Evolutionary conservation across 2,329 filamentous ascomycete species (phyloP), one percentile per base, ranked within the genome.

Genomic region (Bipolaris oryzae): DNA sequence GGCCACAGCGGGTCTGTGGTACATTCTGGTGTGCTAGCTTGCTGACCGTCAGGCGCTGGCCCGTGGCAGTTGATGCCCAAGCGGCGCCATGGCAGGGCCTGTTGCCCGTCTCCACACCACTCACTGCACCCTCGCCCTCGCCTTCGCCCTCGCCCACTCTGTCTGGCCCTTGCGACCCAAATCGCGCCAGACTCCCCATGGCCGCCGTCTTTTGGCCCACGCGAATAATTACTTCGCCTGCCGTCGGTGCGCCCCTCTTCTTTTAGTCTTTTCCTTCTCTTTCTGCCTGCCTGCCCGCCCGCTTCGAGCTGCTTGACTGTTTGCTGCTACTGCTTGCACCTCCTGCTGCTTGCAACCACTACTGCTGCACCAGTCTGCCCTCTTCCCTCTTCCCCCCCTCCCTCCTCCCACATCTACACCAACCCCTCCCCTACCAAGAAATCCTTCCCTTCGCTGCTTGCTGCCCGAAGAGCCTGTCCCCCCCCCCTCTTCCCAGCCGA

Each of bases 121-220:
- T 68, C 47, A 57, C 49, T 10, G 25, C 25, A 10, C 25, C 25
- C 25, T 28, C 25, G 25, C 25, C 25, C 7, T 10, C 7, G 25
- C 25, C 25, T 47, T 58, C 55, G 63, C 61, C 5, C 21, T 21
- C 21, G 21, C 21, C 21, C 21, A 3, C 21, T 5, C 21, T 23
- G 5, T 60, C 57, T 64, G 61, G 50, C 59, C 64, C 65, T 57
- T 67, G 67, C 60, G 65, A 68, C 68, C 66, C 65, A 69, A 70
- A 60, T 44, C 57, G 59, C 58, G 57, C 64, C 55, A 57, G 43
- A 45, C 63, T 62, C 62, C 62, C 61, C n/a, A 54, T 51, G 58
- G 50, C 20, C 46, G 18, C n/a, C 28, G 62, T 64, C 57, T 60
- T 65, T 60, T 61, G 57, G 60, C 62, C 59, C 53, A 53, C 60